phyloP scores from a whole-genome alignment of 345 rosid genomes.

The Sisymbrium irio region DNA sequence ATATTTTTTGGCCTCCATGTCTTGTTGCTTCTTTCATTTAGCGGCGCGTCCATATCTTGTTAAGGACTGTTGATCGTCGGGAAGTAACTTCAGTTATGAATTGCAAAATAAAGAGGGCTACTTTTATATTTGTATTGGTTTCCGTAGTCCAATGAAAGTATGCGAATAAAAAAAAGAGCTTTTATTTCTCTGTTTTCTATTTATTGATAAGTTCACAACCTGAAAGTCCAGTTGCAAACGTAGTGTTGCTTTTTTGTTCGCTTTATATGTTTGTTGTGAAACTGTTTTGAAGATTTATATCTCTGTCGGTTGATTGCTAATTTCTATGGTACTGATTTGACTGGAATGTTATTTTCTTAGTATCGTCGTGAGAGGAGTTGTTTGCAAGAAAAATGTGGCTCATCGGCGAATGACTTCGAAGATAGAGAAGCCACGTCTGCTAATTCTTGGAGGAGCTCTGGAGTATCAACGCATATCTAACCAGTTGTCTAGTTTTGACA shows the following conservation, averaged over 20 bases:
- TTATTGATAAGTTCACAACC: neutral
- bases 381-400: conserved; percentile 94
- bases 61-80: neutral
- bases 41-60: neutral
- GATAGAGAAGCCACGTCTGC: conserved; percentile 74
- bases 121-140: neutral
- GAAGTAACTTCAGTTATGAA: neutral
- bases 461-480: conserved; percentile 92
- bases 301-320: conserved; percentile 12
- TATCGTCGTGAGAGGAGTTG: conserved; percentile 88
- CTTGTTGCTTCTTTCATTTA: neutral
- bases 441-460: conserved; percentile 90
- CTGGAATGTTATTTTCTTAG: conserved; percentile 47
- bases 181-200: neutral
- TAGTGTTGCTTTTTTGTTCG: conserved; percentile 6
- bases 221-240: conserved; percentile 9
- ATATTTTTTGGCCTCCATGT: neutral
- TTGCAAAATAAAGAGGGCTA: neutral
- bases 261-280: neutral
- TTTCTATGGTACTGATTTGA: conserved; percentile 31
- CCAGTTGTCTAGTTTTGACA: conserved; percentile 84
- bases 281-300: neutral
- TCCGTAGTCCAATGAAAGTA: neutral
- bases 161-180: neutral
- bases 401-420: conserved; percentile 93